Evolutionary conservation across 257 asterid genomes (phyloP), one percentile per base, ranked within the genome.

Genomic region (Penstemon eatonii): DNA sequence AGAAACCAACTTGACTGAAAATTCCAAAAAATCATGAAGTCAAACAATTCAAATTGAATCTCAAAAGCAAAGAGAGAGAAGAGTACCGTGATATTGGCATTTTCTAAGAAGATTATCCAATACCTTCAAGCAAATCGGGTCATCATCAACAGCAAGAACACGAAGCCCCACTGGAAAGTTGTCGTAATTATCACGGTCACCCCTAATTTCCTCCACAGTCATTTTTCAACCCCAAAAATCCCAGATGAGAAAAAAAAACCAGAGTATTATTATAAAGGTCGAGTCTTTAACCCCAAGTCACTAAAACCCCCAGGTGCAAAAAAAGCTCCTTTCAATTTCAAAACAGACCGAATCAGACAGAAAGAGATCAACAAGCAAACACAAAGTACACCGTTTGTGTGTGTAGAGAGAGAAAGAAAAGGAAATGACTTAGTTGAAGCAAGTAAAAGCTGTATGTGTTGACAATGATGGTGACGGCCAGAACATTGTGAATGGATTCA

Each of bases 101-200:
- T 79, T 84, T 68, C 76, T 74, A 10, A 87, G 94, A 70, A 87
- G 76, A 50, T 84, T 72, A 3, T 87, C 90, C 70, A 87, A 56
- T 56, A 84, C 44, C 83, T 71, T 84, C 73, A 87, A 65, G 69
- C 94, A 87, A 69, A 69, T 75, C 43, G 80, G 94, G 80, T 86
- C 76, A 65, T 86, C 93, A 66, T 86, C 93, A 62, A 86, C 93
- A 13, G 87, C 90, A 73, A 86, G 88, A 68, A 86, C 90, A 33
- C 90, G 85, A 59, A 87, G 62, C 8, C 90, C 94, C 15, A 70
- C 76, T 8, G 92, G 92, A 47, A 86, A 86, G 57, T 75, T 68
- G 55, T 81, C 89, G 18, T 40, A 47, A 65, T 56, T 67, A 8
- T 81, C 82, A 56, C 60, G 56, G 5, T 46, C 84, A 70, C 66